phyloP scores from a whole-genome alignment of 345 rosid genomes.

The Firmiana major region DNA sequence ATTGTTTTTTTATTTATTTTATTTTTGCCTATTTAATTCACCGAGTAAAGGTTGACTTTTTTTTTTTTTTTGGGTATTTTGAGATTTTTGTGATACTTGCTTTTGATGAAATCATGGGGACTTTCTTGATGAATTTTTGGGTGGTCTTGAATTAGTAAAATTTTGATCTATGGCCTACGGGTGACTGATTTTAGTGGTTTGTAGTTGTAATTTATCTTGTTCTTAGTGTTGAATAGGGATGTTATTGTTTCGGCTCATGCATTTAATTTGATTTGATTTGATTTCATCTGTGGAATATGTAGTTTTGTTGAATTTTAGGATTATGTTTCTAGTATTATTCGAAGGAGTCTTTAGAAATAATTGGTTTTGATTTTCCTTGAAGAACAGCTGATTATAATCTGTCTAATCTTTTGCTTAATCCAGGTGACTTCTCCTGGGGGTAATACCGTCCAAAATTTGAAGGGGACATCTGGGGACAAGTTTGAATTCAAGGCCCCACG shows the following conservation, averaged over 20 bases:
- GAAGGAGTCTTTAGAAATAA: not conserved
- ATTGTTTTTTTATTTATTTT: not conserved
- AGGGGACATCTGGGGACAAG: conserved; percentile 96
- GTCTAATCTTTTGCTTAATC: conserved; percentile 10
- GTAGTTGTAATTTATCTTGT: too few species aligned
- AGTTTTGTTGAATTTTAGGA: not conserved
- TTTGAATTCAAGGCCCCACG: conserved; percentile 87
- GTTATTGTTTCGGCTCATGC: not conserved
- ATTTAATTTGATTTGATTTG: not conserved
- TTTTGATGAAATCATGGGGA: not conserved
- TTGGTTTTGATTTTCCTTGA: not conserved
- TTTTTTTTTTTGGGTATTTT: not conserved
- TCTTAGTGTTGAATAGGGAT: not conserved
- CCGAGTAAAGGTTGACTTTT: not conserved
- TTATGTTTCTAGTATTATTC: not conserved
- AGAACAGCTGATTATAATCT: not conserved
- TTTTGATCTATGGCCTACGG: not conserved
- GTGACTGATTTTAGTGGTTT: not conserved
- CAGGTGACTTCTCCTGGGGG: conserved; percentile 88
- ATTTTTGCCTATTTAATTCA: not conserved
- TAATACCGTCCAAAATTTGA: conserved; percentile 54
- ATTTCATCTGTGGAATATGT: not conserved
- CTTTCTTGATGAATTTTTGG: not conserved
- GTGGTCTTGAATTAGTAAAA: not conserved
- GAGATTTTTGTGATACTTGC: not conserved